A percentile compares a stretch with the other conserved stretches of the same genome.
These are phyloP conservation scores for Trichophyton equinum DNA, from an alignment of 2,329 filamentous ascomycete genomes.

Conservation along the genomic window DNA sequence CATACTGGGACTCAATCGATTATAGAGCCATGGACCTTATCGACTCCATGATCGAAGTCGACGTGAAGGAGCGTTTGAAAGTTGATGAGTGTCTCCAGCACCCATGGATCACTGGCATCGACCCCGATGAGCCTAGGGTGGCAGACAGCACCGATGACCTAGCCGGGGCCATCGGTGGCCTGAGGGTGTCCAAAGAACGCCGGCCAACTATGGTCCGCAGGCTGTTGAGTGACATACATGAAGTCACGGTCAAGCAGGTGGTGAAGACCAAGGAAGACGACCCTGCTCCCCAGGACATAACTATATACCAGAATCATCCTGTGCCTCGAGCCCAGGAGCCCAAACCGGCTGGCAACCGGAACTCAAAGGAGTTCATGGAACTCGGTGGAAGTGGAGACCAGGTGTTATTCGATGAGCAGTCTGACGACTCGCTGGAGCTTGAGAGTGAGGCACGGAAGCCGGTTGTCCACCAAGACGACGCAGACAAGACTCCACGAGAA, in stretches of 20 bases:
- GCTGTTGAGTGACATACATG: constrained; percentile 67
- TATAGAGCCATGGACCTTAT: constrained; percentile 86
- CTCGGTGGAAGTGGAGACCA: constrained; percentile 81
- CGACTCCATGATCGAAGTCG: constrained; percentile 84
- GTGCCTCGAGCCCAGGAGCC: constrained; percentile 38
- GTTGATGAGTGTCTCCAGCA: constrained; percentile 85
- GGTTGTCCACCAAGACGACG: constrained; percentile 41
- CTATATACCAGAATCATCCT: not conserved
- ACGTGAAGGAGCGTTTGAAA: constrained; percentile 69
- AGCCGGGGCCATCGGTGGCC: constrained; percentile 66
- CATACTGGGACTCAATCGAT: constrained; percentile 84
- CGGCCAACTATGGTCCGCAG: constrained; percentile 74
- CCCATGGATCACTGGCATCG: constrained; percentile 64
- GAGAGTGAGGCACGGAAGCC: constrained; percentile 76
- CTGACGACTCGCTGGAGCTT: constrained; percentile 62
- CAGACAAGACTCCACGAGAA: not conserved
- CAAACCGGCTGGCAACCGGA: constrained; percentile 53
- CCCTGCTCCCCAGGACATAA: not conserved
- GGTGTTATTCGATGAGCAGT: constrained; percentile 47
- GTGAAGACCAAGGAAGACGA: not conserved
- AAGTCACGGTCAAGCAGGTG: constrained; percentile 47
- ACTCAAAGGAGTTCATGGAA: constrained; percentile 64
- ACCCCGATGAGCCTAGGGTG: constrained; percentile 45
- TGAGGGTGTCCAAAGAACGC: constrained; percentile 66
- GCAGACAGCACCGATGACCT: constrained; percentile 87